Base-by-base conservation (phyloP, 768 basidiomycete genomes). In the Naganishia vishniacii region DNA sequence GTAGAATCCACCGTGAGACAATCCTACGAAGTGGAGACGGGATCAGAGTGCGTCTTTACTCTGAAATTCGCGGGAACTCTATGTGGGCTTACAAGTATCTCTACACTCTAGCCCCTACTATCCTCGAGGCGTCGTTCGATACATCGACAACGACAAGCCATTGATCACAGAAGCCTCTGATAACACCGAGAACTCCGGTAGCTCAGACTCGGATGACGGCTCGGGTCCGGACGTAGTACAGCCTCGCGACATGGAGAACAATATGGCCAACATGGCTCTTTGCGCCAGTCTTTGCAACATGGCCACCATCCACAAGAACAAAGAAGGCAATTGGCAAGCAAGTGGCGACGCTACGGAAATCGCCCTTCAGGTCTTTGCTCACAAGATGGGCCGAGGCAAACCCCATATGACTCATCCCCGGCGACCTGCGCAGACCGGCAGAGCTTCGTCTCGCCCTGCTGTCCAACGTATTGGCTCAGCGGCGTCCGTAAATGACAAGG, bases 291-390 rank as follows among this genome's bases (percentile, higher is more conserved):
- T 81, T 18, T 80, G 79, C 70, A 81, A 79, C 70, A 75, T 77
- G 64, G 79, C 80, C 12, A 77, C 78, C 4, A 69, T 80, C 4
- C 63, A 64, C 37, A 51, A 64, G 25, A 74, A 56, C 46, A 68
- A 68, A 44, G 78, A 77, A 6, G 74, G 76, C 76, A 64, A 79
- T 76, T 80, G 73, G 82, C 80, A 64, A 70, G 81, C 82, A 11
- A 81, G 80, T 45, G 83, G 83, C 25, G 83, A 83, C 66, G 82
- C 83, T 1, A 83, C 83, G 1, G 82, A 84, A 68, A 80, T 83
- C 48, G 83, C 83, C 3, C 79, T 84, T 4, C 82, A 83, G 68
- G 82, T 83, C 23, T 82, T 83, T 61, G 82, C 83, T 1, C 79
- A 80, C 53, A 82, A 81, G 64, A 77, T 83, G 47, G 79, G 79